Evolutionary conservation across 345 rosid genomes (phyloP).

Genomic region (Noccaea caerulescens): DNA sequence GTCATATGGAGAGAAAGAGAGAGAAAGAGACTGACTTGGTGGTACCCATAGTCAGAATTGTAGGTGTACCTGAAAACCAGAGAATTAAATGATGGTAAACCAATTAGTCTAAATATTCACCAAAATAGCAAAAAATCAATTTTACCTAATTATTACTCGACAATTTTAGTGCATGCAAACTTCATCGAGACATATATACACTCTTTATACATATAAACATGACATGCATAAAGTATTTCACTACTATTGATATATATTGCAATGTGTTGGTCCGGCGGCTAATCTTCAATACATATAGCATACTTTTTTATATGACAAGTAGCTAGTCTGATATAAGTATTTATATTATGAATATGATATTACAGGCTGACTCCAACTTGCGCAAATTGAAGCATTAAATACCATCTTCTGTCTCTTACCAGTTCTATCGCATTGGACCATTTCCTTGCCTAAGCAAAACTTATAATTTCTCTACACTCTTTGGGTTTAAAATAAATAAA

Average conservation of each 20-base stretch:
- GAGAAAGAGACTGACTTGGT: conserved; percentile 56
- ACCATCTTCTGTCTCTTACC: conserved; percentile 45
- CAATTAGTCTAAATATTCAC: conserved; percentile 31
- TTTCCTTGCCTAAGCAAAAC: conserved; percentile 36
- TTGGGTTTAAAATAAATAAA: conserved; percentile 23
- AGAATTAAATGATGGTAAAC: conserved; percentile 40
- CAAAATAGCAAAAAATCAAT: conserved; percentile 5
- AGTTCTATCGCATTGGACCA: conserved; percentile 41
- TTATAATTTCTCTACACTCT: conserved; percentile 22
- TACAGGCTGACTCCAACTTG: conserved; percentile 51
- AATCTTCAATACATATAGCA: conserved; percentile 6
- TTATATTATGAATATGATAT: conserved; percentile 22
- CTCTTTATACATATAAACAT: conserved; percentile 6
- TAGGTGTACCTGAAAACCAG: conserved; percentile 66
- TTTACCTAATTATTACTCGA: not conserved
- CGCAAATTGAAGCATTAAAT: conserved; percentile 44
- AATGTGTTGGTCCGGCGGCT: conserved; percentile 23
- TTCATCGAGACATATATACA: conserved; percentile 9
- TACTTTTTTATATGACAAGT: conserved; percentile 34
- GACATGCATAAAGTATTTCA: conserved; percentile 5
- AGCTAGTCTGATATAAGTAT: conserved; percentile 25
- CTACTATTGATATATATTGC: conserved; percentile 23
- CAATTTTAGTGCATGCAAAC: conserved; percentile 28
- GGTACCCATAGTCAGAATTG: conserved; percentile 77
- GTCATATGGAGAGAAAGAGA: conserved; percentile 12